Percentiles rank a stretch among this genome's conserved stretches.
Evolutionary conservation across 2,329 filamentous ascomycete genomes (phyloP).

Genomic region (Fusarium redolens): DNA sequence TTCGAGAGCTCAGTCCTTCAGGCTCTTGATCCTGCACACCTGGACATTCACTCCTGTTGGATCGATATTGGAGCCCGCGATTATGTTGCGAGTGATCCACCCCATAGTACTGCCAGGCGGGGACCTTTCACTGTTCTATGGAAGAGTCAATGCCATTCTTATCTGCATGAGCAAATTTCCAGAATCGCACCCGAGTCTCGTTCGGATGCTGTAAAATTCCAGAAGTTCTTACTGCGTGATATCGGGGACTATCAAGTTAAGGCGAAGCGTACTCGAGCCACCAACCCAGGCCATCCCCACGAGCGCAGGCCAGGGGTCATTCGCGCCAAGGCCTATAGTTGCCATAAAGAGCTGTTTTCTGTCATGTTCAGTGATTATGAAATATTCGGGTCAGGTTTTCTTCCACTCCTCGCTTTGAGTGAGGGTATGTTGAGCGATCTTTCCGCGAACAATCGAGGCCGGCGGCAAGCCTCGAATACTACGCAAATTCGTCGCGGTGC

Average conservation of each 20-base stretch:
- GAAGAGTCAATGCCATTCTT: too few relatives aligned
- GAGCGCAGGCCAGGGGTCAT: background rate
- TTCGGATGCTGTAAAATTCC: too few relatives aligned
- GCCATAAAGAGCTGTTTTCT: background rate
- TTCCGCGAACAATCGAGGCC: background rate
- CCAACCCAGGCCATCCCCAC: background rate
- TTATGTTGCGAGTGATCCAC: too few relatives aligned
- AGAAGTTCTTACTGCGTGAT: background rate
- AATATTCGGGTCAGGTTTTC: background rate
- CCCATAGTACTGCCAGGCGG: too few relatives aligned
- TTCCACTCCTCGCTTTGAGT: background rate
- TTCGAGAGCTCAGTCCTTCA: too few relatives aligned
- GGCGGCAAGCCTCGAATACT: background rate
- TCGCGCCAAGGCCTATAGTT: background rate
- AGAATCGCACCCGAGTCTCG: too few relatives aligned
- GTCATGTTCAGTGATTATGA: background rate
- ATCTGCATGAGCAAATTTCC: too few relatives aligned
- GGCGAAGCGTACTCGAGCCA: background rate
- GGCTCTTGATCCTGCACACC: too few relatives aligned
- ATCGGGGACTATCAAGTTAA: background rate
- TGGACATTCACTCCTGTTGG: too few relatives aligned
- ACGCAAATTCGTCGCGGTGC: background rate
- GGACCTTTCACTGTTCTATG: too few relatives aligned
- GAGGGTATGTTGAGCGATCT: background rate
- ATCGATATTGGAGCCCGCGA: too few relatives aligned